Base-by-base conservation (phyloP, 495 filamentous ascomycete genomes). In the Penicillium salamii region DNA sequence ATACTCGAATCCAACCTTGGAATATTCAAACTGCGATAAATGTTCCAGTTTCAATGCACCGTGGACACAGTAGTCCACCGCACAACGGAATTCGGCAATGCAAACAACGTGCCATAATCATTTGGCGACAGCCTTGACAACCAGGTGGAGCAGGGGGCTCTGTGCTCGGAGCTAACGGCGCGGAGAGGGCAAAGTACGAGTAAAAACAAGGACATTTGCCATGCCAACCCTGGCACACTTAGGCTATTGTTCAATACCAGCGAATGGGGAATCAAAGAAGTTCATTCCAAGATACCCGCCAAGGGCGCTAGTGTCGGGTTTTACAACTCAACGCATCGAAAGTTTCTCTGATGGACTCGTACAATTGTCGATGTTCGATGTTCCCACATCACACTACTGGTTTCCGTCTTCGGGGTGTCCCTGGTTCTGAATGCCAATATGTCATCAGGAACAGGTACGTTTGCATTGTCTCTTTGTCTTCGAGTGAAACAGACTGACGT, bases 241-340 rank as follows among this genome's bases (percentile, higher is more conserved):
- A 26, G 8, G 3, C 4, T 8, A 26, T 8, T 26, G 23, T 26
- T 3, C 23, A 3, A 8, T 80, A 50, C 75, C 71, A 34, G 62
- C 63, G 11, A 68, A 65, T 45, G 48, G 46, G 3, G 55, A 38
- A 39, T 61, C 75, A n/a, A 84, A 77, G 61, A 56, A 85, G 52
- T 85, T 66, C 66, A 45, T 35, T 21, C 11, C n/a, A 34, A 24
- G 19, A 38, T 24, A 42, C 15, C 29, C 14, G 18, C 31, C 23
- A 46, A 24, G 23, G 9, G 7, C 32, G 17, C 26, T 39, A 23
- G 45, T 31, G 17, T 47, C 24, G 17, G 36, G 31, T 34, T 20
- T 26, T 26, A 3, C 23, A 26, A 26, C 23, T 8, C 23, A 26
- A 3, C 4, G 23, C 23, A 26, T 26, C 8, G 8, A 8, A 26